Evolutionary conservation across 2,329 filamentous ascomycete genomes (phyloP), one percentile per base, ranked within the genome.

Genomic region (Fonsecaea erecta): DNA sequence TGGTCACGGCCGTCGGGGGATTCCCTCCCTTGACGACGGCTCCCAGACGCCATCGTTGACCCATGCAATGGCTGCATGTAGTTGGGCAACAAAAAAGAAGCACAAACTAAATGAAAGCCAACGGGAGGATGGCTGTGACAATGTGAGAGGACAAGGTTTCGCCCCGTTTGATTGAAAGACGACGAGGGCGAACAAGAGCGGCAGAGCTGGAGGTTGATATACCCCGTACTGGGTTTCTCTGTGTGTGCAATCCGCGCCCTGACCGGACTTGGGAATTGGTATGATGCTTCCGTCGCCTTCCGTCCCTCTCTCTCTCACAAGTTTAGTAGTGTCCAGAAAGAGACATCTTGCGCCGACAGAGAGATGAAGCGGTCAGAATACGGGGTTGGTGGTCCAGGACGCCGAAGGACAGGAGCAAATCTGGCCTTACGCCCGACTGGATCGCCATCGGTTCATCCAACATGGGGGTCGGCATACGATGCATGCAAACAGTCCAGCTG

Each of bases 381-480:
- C 12, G 18, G 54, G 52, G 54, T 57, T 55, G 43, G 46, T 14
- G n/a, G 48, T 28, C 16, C 30, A 24, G 12, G 30, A 53, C 12
- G 32, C 16, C 54, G 61, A 59, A 52, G 60, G 54, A 54, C 46
- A 46, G 18, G n/a, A 16, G 40, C 40, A 21, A 46, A 48, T 30
- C 43, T 52, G 46, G 61, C 30, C 18, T 16, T 24, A 40, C 43
- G 54, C 46, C 61, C 46, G 52, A 63, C 52, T 37, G 48, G n/a
- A 59, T 51, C 30, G 61, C 61, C 61, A 63, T 63, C 18, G 8
- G 34, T 32, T 37, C 43, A 35, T 32, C 37, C 54, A 59, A 30
- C 43, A 53, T 35, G 43, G 28, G 21, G 24, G 58, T 52, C 46
- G n/a, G 30, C 46, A 21, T 9, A 14, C 30, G 51, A 40, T 46